These are phyloP conservation scores for Nepenthes gracilis DNA, from an alignment of 148 eudicot species.

Conservation along the genomic window DNA sequence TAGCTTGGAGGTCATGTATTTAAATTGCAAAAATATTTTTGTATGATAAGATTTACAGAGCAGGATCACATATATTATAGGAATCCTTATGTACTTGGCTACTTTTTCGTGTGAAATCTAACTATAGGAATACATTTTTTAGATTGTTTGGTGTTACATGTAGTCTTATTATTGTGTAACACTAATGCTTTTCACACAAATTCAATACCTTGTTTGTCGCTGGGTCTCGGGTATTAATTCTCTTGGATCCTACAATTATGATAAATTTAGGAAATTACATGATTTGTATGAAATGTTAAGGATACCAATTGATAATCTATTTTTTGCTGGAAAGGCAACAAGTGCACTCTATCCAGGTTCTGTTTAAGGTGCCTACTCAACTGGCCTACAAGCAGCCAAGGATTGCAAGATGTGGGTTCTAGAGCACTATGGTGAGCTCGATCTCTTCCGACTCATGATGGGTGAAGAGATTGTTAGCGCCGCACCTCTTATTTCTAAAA, in stretches of 20 bases:
- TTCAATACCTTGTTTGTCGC: constrained; percentile 80
- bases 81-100: too few species aligned
- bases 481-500: constrained; percentile 76
- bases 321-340: constrained; percentile 98
- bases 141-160: too few species aligned
- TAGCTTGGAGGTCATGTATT: too few species aligned
- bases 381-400: constrained; percentile 89
- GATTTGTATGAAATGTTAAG: constrained; percentile 78
- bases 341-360: constrained; percentile 75
- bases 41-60: too few species aligned
- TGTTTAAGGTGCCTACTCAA: constrained; percentile 92
- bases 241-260: constrained; percentile 93
- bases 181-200: constrained; percentile 29
- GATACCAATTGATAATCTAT: constrained; percentile 85
- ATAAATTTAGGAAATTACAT: constrained; percentile 78
- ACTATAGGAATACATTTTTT: too few species aligned
- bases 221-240: constrained; percentile 86
- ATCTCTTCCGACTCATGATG: constrained; percentile 69
- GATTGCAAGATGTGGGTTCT: constrained; percentile 95
- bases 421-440: constrained; percentile 81
- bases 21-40: too few species aligned
- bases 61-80: too few species aligned
- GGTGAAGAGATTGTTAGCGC: constrained; percentile 57
- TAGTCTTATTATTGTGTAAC: too few species aligned
- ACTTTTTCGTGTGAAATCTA: too few species aligned